Evolutionary conservation across 225 moss, liverwort and hornwort genomes (phyloP).

Genomic region (Bryoerythrophyllum caledonicum): DNA sequence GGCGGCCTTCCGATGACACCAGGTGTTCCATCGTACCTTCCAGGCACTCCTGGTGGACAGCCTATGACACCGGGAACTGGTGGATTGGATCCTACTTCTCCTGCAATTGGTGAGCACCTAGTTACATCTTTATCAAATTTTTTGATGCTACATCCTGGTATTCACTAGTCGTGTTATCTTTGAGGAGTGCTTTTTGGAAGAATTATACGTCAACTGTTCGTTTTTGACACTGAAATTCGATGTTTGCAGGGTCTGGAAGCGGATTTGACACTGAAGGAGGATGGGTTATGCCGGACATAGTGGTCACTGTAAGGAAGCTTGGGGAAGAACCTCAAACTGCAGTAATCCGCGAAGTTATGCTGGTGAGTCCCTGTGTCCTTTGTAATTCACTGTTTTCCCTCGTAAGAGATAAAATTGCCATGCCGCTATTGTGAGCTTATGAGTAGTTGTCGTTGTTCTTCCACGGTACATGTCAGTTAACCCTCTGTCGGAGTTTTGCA

Average conservation of each 20-base stretch:
- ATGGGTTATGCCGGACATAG: conserved; percentile 87
- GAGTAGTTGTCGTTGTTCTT: not conserved
- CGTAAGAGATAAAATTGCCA: no score
- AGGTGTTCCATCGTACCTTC: conserved; percentile 79
- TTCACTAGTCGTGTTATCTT: not conserved
- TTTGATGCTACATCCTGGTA: not conserved
- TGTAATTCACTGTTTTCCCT: no score
- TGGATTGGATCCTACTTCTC: conserved; percentile 87
- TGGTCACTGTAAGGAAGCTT: conserved; percentile 65
- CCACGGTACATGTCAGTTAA: not conserved
- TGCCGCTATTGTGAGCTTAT: not conserved
- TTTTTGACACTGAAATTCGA: conserved; percentile 10
- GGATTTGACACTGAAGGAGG: conserved; percentile 70
- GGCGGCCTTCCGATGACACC: conserved; percentile 97
- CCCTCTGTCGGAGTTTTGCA: not conserved
- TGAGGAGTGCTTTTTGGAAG: not conserved
- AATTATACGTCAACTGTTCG: not conserved
- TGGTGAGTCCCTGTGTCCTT: conserved; percentile 51
- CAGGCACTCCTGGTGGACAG: conserved; percentile 90
- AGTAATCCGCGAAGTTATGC: conserved; percentile 71
- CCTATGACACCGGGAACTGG: conserved; percentile 96
- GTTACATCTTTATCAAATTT: not conserved
- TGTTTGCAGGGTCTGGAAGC: conserved; percentile 56
- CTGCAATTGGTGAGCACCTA: conserved; percentile 74
- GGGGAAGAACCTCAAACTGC: conserved; percentile 82